These are phyloP conservation scores for Alternaria infectoria DNA, from an alignment of 2,329 filamentous ascomycete species.

Conservation along the genomic window DNA sequence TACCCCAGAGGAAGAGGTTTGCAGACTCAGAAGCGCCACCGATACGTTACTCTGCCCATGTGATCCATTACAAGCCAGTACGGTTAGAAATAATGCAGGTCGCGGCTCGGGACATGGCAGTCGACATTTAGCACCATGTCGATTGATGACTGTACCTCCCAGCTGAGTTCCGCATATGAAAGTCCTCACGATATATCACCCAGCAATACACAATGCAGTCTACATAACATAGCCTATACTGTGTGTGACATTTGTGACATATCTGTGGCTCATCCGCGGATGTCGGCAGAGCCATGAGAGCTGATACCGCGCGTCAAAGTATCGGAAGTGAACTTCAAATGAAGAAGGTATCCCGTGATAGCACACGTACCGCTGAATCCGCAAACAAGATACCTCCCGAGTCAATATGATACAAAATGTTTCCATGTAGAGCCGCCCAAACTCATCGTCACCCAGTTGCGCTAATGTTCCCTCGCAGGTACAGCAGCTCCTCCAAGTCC, in stretches of 20 bases:
- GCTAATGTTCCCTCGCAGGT: not conserved
- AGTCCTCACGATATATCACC: not conserved
- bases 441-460: not conserved
- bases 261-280: not conserved
- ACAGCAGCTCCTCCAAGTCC: not conserved
- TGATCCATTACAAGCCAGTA: not conserved
- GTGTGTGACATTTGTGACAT: not conserved
- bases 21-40: slow-evolving; percentile 1
- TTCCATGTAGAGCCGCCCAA: not conserved
- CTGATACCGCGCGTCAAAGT: not conserved
- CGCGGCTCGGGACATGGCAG: not conserved
- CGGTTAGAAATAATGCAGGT: not conserved
- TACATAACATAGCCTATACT: not conserved
- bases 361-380: not conserved
- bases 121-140: not conserved
- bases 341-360: not conserved
- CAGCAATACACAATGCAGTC: not conserved
- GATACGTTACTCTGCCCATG: not conserved
- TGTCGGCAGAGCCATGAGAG: not conserved
- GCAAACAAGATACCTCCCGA: not conserved
- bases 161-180: not conserved
- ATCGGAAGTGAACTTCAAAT: not conserved
- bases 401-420: not conserved
- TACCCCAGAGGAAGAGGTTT: not conserved
- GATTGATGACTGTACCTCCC: not conserved